Evolutionary conservation across 2,329 filamentous ascomycete genomes (phyloP).

Genomic region (Neonectria hederae): DNA sequence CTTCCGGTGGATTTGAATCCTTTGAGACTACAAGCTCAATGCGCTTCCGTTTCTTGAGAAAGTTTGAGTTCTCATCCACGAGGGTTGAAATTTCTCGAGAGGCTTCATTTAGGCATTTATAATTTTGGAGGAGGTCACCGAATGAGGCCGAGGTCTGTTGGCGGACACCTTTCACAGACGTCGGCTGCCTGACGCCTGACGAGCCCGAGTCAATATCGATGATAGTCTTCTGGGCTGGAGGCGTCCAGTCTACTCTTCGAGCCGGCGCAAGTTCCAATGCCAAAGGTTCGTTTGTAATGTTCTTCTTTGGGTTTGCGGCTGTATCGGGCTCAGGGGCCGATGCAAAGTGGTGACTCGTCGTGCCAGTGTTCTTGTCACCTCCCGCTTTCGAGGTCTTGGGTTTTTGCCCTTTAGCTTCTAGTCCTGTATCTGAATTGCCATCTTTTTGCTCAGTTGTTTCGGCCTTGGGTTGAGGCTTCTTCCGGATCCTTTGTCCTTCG

Average conservation of each 20-base stretch:
- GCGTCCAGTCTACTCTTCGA: constrained; percentile 74
- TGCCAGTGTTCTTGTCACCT: constrained; percentile 29
- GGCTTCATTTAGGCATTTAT: constrained; percentile 47
- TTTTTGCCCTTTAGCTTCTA: constrained; percentile 29
- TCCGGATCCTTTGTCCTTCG: constrained; percentile 47
- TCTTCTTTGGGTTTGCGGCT: constrained; percentile 26
- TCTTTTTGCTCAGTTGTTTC: not conserved
- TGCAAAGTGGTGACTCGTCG: constrained; percentile 48
- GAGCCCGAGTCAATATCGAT: constrained; percentile 45
- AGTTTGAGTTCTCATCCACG: constrained; percentile 42
- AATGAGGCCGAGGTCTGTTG: constrained; percentile 53
- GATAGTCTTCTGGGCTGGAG: constrained; percentile 57
- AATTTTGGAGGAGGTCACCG: constrained; percentile 54
- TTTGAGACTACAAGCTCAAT: constrained; percentile 59
- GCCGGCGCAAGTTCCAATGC: constrained; percentile 60
- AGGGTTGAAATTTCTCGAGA: constrained; percentile 22
- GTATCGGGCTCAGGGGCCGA: constrained; percentile 27
- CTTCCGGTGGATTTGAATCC: constrained; percentile 34
- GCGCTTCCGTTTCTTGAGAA: constrained; percentile 65
- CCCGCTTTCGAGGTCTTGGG: constrained; percentile 29
- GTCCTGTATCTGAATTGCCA: constrained; percentile 27
- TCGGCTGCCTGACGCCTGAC: constrained; percentile 34
- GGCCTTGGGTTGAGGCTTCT: constrained; percentile 46
- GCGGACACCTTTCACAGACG: constrained; percentile 14
- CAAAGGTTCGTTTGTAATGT: constrained; percentile 46